Evolutionary conservation across 208 protist species (phyloP).

Genomic region (Entamoeba invadens): DNA sequence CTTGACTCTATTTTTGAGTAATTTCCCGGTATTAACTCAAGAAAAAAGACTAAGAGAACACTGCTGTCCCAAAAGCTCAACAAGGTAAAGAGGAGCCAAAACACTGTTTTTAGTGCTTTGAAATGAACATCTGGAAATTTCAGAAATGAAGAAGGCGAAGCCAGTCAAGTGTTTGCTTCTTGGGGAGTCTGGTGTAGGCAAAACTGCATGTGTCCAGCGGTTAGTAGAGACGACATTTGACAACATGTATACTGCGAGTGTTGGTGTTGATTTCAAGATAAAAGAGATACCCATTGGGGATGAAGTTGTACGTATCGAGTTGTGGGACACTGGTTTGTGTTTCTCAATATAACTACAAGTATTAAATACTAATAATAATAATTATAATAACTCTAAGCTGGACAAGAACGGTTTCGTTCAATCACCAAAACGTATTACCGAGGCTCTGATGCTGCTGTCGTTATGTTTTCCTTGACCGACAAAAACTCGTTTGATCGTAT

Average conservation of each 20-base stretch:
- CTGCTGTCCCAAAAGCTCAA: too few relatives aligned
- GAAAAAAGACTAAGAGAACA: too few relatives aligned
- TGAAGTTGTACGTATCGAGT: background rate
- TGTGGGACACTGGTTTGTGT: background rate
- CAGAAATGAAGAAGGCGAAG: background rate
- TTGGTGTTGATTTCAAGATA: background rate
- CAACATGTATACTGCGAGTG: background rate
- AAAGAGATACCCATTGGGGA: background rate
- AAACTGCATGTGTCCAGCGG: background rate
- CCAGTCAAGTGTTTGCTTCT: background rate
- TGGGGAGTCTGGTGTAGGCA: background rate
- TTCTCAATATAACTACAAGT: background rate
- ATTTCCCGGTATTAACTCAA: too few relatives aligned
- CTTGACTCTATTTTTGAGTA: too few relatives aligned
- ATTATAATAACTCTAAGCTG: slow-evolving; percentile 38
- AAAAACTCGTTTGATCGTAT: slow-evolving; percentile 23
- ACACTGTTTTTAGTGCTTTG: too few relatives aligned
- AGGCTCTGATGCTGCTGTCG: slow-evolving; percentile 83
- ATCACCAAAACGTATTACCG: slow-evolving; percentile 93
- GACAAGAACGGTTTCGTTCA: slow-evolving; percentile 94
- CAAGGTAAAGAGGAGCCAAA: too few relatives aligned
- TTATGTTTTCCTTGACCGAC: slow-evolving; percentile 49
- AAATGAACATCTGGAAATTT: too few relatives aligned
- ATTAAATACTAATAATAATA: background rate
- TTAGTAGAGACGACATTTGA: background rate